Conservation (phyloP, 202 grass and related monocot species). For the Bolboschoenoplectus hybrid region DNA sequence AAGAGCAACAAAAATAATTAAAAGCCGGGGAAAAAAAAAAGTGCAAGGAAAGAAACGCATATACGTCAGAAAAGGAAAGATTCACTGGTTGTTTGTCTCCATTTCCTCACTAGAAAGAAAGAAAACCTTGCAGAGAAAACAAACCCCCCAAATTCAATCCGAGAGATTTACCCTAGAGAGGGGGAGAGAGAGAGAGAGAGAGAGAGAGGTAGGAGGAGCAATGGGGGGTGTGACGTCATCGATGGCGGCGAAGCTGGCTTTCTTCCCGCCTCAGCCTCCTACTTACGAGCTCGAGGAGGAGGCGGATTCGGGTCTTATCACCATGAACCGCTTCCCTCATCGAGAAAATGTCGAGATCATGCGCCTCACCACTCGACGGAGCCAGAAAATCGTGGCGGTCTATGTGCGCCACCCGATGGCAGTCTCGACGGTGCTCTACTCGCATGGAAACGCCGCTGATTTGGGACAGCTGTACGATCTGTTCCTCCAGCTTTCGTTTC, state of each 20-base stretch:
- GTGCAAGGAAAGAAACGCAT: neutral
- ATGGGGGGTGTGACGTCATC: conserved; percentile 86
- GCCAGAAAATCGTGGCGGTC: conserved; percentile 55
- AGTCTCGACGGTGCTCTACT: conserved; percentile 64
- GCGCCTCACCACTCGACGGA: conserved; percentile 53
- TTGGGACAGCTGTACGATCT: conserved; percentile 76
- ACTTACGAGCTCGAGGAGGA: conserved; percentile 66
- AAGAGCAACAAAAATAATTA: conserved; percentile 11
- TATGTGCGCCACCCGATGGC: conserved; percentile 71
- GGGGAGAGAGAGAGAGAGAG: neutral
- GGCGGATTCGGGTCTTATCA: conserved; percentile 48
- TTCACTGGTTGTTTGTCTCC: neutral
- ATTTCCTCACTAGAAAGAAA: neutral
- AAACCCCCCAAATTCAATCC: neutral
- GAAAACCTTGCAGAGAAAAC: neutral
- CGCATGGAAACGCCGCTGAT: conserved; percentile 77
- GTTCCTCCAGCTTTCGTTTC: conserved; percentile 74
- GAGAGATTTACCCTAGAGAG: neutral
- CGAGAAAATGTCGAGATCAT: conserved; percentile 77
- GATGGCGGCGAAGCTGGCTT: conserved; percentile 80
- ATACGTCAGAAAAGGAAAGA: neutral
- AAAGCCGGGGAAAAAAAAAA: neutral
- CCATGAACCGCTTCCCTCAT: conserved; percentile 67
- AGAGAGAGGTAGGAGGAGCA: neutral
- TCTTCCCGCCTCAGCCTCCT: conserved; percentile 77